Conservation (phyloP, 2,329 filamentous ascomycete genomes). For the Stachybotrys echinatus region DNA sequence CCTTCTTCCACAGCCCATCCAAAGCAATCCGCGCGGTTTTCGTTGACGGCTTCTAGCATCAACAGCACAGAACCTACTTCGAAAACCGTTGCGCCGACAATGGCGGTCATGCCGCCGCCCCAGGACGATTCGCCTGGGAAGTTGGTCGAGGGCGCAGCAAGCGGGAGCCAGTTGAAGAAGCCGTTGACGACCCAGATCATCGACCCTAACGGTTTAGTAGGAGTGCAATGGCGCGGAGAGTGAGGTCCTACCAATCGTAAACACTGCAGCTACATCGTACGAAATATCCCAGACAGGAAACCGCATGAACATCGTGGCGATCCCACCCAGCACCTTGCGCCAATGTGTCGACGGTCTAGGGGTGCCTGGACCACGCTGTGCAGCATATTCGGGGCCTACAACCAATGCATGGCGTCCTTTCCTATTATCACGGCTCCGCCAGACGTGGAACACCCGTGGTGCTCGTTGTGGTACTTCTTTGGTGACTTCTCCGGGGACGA, state of each 20-base stretch:
- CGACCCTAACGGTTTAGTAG: constrained; percentile 25
- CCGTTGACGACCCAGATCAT: constrained; percentile 54
- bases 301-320: constrained; percentile 28
- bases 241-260: constrained; percentile 28
- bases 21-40: constrained; percentile 59
- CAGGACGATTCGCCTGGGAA: constrained; percentile 47
- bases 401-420: constrained; percentile 32
- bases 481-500: background rate
- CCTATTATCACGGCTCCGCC: constrained; percentile 37
- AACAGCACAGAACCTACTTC: constrained; percentile 58
- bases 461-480: background rate
- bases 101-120: constrained; percentile 57
- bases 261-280: constrained; percentile 33
- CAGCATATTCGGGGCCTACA: constrained; percentile 11
- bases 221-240: background rate
- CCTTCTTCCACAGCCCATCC: constrained; percentile 57
- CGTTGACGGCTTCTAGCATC: constrained; percentile 64
- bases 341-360: constrained; percentile 17
- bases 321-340: constrained; percentile 18
- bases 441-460: constrained; percentile 17
- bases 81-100: constrained; percentile 65
- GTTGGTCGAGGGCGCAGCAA: constrained; percentile 43
- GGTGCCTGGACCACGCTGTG: constrained; percentile 10
- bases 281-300: constrained; percentile 37
- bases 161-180: constrained; percentile 60